Evolutionary conservation across 2,329 filamentous ascomycete species (phyloP).

Genomic region (Fusarium haematococcum): DNA sequence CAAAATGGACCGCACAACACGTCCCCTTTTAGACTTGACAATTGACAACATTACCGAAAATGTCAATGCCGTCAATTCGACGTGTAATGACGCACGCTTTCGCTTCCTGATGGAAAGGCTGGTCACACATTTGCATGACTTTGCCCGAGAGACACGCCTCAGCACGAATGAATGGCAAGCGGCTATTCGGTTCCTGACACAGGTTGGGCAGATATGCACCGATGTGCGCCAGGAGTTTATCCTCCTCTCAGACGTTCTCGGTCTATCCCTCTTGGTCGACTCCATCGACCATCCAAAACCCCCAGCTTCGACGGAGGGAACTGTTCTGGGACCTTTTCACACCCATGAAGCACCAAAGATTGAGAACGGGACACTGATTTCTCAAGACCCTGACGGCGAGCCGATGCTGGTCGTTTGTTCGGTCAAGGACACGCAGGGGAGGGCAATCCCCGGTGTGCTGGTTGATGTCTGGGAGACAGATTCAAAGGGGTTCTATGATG

Average conservation of each 20-base stretch:
- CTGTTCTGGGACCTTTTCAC: slow-evolving; percentile 82
- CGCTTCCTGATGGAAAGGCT: slow-evolving; percentile 77
- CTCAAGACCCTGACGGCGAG: slow-evolving; percentile 73
- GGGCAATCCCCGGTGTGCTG: slow-evolving; percentile 70
- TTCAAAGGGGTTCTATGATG: slow-evolving; percentile 79
- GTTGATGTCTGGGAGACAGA: slow-evolving; percentile 87
- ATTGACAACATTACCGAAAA: slow-evolving; percentile 82
- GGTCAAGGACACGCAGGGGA: slow-evolving; percentile 70
- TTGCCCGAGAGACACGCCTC: slow-evolving; percentile 60
- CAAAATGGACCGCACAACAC: neutral
- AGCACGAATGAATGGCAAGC: slow-evolving; percentile 80
- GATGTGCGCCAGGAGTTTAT: slow-evolving; percentile 80
- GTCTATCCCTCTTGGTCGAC: slow-evolving; percentile 81
- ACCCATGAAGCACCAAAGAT: slow-evolving; percentile 74
- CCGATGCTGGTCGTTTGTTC: slow-evolving; percentile 76
- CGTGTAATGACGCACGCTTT: slow-evolving; percentile 69
- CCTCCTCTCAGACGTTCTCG: slow-evolving; percentile 79
- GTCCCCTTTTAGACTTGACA: slow-evolving; percentile 64
- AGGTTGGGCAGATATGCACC: slow-evolving; percentile 74
- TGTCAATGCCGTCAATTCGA: slow-evolving; percentile 76
- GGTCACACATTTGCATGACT: slow-evolving; percentile 75
- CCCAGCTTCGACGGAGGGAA: slow-evolving; percentile 74
- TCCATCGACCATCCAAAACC: slow-evolving; percentile 83
- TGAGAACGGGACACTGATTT: slow-evolving; percentile 68
- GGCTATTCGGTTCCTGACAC: slow-evolving; percentile 75